Evolutionary conservation across 2,329 filamentous ascomycete species (phyloP).

Genomic region (Alternaria longipes): DNA sequence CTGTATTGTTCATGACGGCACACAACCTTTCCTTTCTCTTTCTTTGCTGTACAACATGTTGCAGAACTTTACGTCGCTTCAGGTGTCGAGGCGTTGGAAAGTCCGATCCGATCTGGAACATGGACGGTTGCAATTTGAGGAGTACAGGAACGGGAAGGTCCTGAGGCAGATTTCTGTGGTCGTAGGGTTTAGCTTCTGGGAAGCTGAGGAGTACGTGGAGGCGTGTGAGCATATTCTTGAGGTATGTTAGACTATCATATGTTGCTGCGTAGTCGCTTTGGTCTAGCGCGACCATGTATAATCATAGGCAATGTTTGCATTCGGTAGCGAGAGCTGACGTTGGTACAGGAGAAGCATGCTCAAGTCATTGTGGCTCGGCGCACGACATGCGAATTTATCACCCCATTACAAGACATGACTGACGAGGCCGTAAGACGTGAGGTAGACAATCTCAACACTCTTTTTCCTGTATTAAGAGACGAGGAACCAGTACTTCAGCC

Average conservation of each 20-base stretch:
- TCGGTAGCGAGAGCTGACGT: not conserved
- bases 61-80: slow-evolving; percentile 8
- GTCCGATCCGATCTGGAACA: slow-evolving; percentile 15
- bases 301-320: not conserved
- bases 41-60: slow-evolving; percentile 10
- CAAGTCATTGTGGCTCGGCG: slow-evolving; percentile 14
- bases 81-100: slow-evolving; percentile 13
- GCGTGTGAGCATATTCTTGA: slow-evolving; percentile 15
- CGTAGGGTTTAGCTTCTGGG: slow-evolving; percentile 19
- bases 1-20: slow-evolving; percentile 25
- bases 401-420: not conserved
- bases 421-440: slow-evolving; percentile 7
- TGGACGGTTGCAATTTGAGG: slow-evolving; percentile 19
- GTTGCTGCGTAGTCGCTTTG: not conserved
- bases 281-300: not conserved
- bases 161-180: slow-evolving; percentile 7
- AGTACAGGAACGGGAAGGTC: not conserved
- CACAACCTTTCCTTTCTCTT: slow-evolving; percentile 13
- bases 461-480: slow-evolving; percentile 7
- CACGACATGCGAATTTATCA: slow-evolving; percentile 6
- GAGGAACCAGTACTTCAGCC: slow-evolving; percentile 4
- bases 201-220: slow-evolving; percentile 12
- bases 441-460: slow-evolving; percentile 11
- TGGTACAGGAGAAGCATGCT: slow-evolving; percentile 9
- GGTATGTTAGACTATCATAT: not conserved